Base-by-base conservation (phyloP, 192 early-diverging fungal species). In the Entomortierella parvispora region DNA sequence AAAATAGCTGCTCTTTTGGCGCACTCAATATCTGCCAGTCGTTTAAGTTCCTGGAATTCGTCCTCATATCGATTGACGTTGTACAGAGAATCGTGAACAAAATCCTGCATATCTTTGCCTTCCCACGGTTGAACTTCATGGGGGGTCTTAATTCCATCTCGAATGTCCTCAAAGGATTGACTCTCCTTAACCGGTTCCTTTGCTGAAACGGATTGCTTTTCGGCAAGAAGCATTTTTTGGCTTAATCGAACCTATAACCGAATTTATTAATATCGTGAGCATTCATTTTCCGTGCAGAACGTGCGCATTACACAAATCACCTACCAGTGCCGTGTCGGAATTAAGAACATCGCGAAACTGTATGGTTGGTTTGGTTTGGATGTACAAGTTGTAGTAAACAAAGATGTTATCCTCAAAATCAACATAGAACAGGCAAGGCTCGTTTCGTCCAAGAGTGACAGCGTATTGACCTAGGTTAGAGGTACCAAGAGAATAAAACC, bases 341-440 rank as follows among this genome's bases (percentile, higher is more conserved):
- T 81, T 82, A 9, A 83, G 44, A 9, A 75, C 29, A 65, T 88
- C 86, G 32, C 81, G 61, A 50, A 88, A 88, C 12, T 72, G 70
- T 12, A 51, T 48, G 0, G 83, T 66, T 0, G 84, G 83, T 33
- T 80, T 71, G 9, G 86, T 81, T 31, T 82, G 70, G 22, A 88
- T 83, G 22, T 70, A 75, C 10, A 88, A 47, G 64, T 88, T 84
- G 58, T 86, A 80, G 68, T 88, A 88, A 15, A 88, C 86, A 56
- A 62, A 86, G 18, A 88, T 86, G 26, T 86, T 83, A 53, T 88
- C 86, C 33, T 88, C 86, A 75, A 88, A 88, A 58, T 88, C 86
- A 2, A 88, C 86, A 55, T 88, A 88, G 29, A 88, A 83, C 28
- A 88, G 61, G 50, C 86, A 88, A 10, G 85, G 85, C 45, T 86